Evolutionary conservation across 2,329 filamentous ascomycete species (phyloP).

Genomic region (Coccinonectria pachysandricola): DNA sequence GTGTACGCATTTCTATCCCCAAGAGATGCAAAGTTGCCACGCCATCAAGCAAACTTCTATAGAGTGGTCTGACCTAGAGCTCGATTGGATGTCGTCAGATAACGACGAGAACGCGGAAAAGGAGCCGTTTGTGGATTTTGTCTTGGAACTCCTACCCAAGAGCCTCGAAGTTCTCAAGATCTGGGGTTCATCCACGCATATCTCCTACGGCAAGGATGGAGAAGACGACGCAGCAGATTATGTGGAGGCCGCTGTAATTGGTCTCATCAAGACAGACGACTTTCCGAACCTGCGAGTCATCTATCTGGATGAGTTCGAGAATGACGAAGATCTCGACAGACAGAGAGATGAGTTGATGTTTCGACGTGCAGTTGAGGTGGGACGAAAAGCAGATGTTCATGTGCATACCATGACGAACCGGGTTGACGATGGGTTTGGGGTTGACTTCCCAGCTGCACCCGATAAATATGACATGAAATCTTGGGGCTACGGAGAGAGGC

Average conservation of each 20-base stretch:
- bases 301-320: constrained; percentile 6
- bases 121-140: neutral
- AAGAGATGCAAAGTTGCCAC: fast-evolving
- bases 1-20: neutral
- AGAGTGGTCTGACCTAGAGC: constrained; percentile 1
- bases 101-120: fast-evolving
- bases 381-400: constrained; percentile 3
- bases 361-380: constrained; percentile 4
- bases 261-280: constrained; percentile 1
- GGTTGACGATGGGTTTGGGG: constrained; percentile 7
- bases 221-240: neutral
- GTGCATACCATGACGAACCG: constrained; percentile 8
- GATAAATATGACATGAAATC: constrained; percentile 10
- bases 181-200: neutral
- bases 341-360: constrained; percentile 1
- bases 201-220: fast-evolving
- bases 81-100: neutral
- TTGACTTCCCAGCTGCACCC: constrained; percentile 5
- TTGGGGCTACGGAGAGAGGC: constrained; percentile 5
- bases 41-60: constrained; percentile 3
- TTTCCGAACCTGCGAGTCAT: constrained; percentile 4
- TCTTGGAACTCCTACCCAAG: neutral
- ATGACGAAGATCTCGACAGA: neutral
- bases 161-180: constrained; percentile 6
- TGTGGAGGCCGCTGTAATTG: constrained; percentile 3